Evolutionary conservation across 371 early-diverging fungal species (phyloP), one percentile per base, ranked within the genome.

Genomic region (Apophysomyces sp.): DNA sequence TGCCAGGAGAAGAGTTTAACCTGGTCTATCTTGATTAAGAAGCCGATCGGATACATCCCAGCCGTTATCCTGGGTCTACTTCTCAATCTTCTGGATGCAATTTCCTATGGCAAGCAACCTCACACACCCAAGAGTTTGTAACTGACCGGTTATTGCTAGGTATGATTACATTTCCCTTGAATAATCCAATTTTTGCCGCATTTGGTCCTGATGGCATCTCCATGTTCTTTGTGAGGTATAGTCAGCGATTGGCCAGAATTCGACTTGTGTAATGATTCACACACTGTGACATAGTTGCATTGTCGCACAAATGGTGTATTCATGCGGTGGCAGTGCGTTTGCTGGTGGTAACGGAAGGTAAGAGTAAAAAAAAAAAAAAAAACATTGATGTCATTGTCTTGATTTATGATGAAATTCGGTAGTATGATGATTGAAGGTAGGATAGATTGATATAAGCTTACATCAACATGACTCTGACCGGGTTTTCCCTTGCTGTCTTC

Each of bases 351-450:
- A 93, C 71, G 97, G 96, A 61, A 90, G 80, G 80, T 80, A 70
- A 60, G 30, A 3, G 28, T n/a, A 53, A 9, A 58, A 13, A 4
- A 32, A 34, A 57, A 12, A 44, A 13, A 32, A 34, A 57, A 12
- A 44, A 13, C 16, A 13, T 57, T 30, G 54, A 31, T 29, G 28
- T 34, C 34, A 31, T 39, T 34, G 44, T 57, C 57, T 49, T 24
- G 34, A 34, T 28, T 55, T 1, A 62, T 62, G 27, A 31, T 53
- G 39, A 28, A 8, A 36, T 21, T 11, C 34, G 15, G 4, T 31
- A 78, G 91, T 59, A 96, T 96, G 95, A 96, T 96, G 89, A 93
- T 98, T 63, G 97, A 96, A 83, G 91, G 92, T 69, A 88, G 58
- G 37, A 24, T 30, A 61, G 5, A 5, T 40, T 26, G 34, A 34